Percentiles rank a stretch among this genome's conserved stretches.
phyloP scores from a whole-genome alignment of 371 early-diverging fungal species.

The Mucor piriformis region DNA sequence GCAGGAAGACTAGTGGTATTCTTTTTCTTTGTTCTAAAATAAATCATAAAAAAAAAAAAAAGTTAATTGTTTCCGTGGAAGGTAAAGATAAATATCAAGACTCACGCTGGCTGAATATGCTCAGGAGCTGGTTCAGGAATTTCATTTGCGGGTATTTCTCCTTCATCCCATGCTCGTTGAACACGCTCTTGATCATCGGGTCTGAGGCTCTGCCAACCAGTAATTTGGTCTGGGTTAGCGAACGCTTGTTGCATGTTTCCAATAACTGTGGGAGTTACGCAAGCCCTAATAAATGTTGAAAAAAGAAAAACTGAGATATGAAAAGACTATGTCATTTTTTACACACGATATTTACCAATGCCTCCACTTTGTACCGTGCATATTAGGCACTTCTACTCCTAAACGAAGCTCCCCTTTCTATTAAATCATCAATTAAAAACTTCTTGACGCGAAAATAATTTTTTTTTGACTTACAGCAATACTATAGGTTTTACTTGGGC shows the following conservation, averaged over 20 bases:
- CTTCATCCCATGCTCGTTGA: slow-evolving; percentile 21
- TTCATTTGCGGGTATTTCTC: slow-evolving; percentile 17
- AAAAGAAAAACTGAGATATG: neutral
- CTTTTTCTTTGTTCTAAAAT: neutral
- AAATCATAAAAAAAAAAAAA: too few relatives aligned
- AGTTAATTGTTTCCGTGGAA: neutral
- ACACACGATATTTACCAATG: slow-evolving; percentile 28
- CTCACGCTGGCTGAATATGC: neutral
- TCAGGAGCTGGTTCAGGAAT: neutral
- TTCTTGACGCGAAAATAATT: too few relatives aligned
- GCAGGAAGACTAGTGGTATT: neutral
- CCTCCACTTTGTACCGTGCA: slow-evolving; percentile 19
- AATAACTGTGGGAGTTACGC: slow-evolving; percentile 27
- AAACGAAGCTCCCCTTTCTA: slow-evolving; percentile 29
- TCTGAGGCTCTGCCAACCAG: slow-evolving; percentile 20
- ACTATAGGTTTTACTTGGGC: neutral
- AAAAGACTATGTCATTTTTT: too few relatives aligned
- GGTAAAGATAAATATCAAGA: neutral
- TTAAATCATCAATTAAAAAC: neutral
- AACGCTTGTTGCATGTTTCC: slow-evolving; percentile 17
- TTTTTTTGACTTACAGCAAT: neutral
- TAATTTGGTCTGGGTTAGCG: slow-evolving; percentile 10
- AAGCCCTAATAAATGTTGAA: slow-evolving; percentile 10
- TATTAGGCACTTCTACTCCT: slow-evolving; percentile 21
- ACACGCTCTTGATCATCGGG: slow-evolving; percentile 26